These are phyloP conservation scores for Cyberlindnera mycetangii DNA, from an alignment of 805 yeast species.

Conservation along the genomic window DNA sequence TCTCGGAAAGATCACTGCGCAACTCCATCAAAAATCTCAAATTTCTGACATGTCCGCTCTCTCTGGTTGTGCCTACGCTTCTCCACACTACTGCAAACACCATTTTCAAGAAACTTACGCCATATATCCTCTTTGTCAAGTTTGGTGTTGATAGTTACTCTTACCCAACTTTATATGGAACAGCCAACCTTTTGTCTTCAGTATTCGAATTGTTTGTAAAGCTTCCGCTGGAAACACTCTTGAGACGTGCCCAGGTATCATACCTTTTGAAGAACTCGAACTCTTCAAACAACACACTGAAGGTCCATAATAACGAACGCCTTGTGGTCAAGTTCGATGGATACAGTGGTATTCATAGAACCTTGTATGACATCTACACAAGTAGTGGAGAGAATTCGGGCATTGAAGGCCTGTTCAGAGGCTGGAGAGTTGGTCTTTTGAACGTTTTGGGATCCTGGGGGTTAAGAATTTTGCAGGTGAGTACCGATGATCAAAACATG, in stretches of 20 bases:
- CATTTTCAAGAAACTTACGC: conserved; percentile 64
- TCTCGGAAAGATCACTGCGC: conserved; percentile 62
- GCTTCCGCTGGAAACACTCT: conserved; percentile 83
- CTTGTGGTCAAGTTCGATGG: conserved; percentile 58
- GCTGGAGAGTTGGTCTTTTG: conserved; percentile 86
- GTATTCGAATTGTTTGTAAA: conserved; percentile 67
- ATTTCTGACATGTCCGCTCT: conserved; percentile 51
- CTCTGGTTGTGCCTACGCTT: conserved; percentile 63
- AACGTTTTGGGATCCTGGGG: conserved; percentile 86
- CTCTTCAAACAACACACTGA: conserved; percentile 31
- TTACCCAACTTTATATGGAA: conserved; percentile 57
- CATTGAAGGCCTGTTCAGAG: conserved; percentile 63
- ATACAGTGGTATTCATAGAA: conserved; percentile 52
- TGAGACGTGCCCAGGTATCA: conserved; percentile 78
- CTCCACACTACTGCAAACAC: conserved; percentile 59
- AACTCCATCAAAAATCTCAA: conserved; percentile 56
- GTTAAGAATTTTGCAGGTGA: conserved; percentile 51
- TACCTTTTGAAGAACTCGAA: conserved; percentile 43
- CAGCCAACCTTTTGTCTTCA: conserved; percentile 58
- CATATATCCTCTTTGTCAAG: conserved; percentile 55
- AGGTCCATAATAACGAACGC: conserved; percentile 42
- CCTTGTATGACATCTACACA: conserved; percentile 45
- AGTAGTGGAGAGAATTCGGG: conserved; percentile 43
- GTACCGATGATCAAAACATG: conserved; percentile 41
- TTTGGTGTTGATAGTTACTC: conserved; percentile 66